Evolutionary conservation across 495 filamentous ascomycete genomes (phyloP).

Genomic region (Pseudevernia furfuracea): DNA sequence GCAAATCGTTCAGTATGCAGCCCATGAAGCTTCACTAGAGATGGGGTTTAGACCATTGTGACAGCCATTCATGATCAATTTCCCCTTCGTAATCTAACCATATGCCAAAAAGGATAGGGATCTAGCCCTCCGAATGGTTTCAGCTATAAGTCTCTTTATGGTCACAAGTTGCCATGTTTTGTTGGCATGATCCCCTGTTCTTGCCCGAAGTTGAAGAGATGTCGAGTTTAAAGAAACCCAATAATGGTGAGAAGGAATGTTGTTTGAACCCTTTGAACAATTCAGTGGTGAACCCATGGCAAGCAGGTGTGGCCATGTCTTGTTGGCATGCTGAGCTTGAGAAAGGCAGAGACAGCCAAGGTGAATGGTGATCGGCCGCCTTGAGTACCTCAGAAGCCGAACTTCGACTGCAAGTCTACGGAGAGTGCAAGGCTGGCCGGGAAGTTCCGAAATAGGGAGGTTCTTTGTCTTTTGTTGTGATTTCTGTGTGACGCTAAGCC

Average conservation of each 20-base stretch:
- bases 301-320: neutral
- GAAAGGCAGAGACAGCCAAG: neutral
- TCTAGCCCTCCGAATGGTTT: neutral
- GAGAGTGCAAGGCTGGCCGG: neutral
- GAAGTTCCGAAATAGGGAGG: neutral
- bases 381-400: neutral
- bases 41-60: neutral
- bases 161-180: neutral
- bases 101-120: neutral
- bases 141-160: neutral
- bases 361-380: neutral
- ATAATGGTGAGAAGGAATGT: neutral
- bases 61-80: neutral
- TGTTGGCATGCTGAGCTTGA: neutral
- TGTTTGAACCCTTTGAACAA: neutral
- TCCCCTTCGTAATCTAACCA: neutral
- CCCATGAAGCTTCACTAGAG: neutral
- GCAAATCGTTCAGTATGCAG: neutral
- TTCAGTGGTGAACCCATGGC: neutral
- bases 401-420: neutral
- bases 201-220: neutral
- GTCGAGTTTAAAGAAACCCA: neutral
- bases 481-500: neutral
- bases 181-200: neutral
- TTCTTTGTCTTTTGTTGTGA: slow-evolving; percentile 1